phyloP scores from a whole-genome alignment of 192 early-diverging fungal genomes.

The Backusella liffmaniae region DNA sequence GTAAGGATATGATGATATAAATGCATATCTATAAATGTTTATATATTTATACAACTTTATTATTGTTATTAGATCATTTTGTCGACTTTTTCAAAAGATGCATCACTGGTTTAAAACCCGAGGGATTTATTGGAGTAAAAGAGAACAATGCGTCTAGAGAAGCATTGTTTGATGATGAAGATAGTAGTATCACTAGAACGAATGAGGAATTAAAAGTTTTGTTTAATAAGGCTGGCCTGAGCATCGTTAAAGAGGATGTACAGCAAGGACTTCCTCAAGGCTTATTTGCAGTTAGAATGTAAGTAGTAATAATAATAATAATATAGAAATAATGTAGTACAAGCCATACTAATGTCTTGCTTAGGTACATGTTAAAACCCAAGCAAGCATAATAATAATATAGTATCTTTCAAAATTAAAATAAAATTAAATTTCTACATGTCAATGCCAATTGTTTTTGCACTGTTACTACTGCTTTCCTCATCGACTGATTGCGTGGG shows the following conservation, averaged over 20 bases:
- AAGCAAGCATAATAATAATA: neutral
- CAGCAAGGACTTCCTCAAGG: slow-evolving; percentile 72
- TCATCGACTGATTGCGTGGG: neutral
- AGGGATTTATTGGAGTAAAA: slow-evolving; percentile 85
- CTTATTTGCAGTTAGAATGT: slow-evolving; percentile 73
- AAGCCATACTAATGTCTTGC: neutral
- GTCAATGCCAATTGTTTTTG: slow-evolving; percentile 6
- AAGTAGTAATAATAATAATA: slow-evolving; percentile 25
- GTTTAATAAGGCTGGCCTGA: slow-evolving; percentile 62
- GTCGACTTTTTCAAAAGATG: slow-evolving; percentile 81
- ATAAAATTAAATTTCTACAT: neutral
- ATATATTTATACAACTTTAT: neutral
- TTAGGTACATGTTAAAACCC: slow-evolving; percentile 24
- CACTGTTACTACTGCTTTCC: neutral
- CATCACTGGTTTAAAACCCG: slow-evolving; percentile 59
- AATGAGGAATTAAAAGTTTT: slow-evolving; percentile 57
- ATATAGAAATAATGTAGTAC: neutral
- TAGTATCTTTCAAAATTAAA: neutral
- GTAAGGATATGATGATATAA: slow-evolving; percentile 34
- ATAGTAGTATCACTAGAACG: slow-evolving; percentile 79
- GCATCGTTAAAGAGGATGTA: slow-evolving; percentile 55
- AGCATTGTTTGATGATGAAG: slow-evolving; percentile 76
- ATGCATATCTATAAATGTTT: neutral
- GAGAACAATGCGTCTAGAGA: slow-evolving; percentile 76
- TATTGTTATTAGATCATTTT: slow-evolving; percentile 63